Percentiles rank a stretch among this genome's conserved stretches.
phyloP scores from a whole-genome alignment of 1,284 basidiomycete species.

The Ustilago lituana region DNA sequence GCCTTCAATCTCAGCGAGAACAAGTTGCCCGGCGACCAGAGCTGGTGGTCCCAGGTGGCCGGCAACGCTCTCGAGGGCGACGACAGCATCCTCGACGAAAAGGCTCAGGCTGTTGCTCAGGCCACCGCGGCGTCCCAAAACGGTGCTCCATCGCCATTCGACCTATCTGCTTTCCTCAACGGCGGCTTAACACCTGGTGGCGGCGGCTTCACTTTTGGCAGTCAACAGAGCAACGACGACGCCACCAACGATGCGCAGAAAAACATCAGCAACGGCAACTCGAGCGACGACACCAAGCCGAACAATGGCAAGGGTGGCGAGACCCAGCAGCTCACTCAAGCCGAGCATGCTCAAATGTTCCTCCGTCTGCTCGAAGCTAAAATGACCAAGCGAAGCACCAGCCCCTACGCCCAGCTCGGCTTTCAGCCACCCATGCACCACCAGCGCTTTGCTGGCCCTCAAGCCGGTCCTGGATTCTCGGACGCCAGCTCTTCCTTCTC shows the following conservation, averaged over 20 bases:
- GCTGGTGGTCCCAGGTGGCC: slow-evolving; percentile 59
- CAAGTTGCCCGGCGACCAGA: slow-evolving; percentile 48
- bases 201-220: slow-evolving; percentile 39
- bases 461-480: slow-evolving; percentile 26
- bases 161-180: slow-evolving; percentile 58
- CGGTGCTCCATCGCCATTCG: slow-evolving; percentile 52
- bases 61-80: slow-evolving; percentile 50
- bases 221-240: slow-evolving; percentile 22
- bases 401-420: slow-evolving; percentile 52
- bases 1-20: slow-evolving; percentile 60
- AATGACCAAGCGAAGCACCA: slow-evolving; percentile 40
- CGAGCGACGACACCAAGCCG: slow-evolving; percentile 14
- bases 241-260: slow-evolving; percentile 15
- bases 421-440: slow-evolving; percentile 54
- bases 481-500: slow-evolving; percentile 32
- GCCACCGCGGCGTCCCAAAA: slow-evolving; percentile 40
- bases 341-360: slow-evolving; percentile 55
- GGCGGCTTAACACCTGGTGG: slow-evolving; percentile 56
- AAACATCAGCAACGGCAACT: neutral
- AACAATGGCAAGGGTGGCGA: slow-evolving; percentile 23
- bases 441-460: slow-evolving; percentile 25
- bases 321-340: slow-evolving; percentile 32
- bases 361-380: slow-evolving; percentile 52
- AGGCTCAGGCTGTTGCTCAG: slow-evolving; percentile 57
- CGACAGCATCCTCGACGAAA: slow-evolving; percentile 56